These are phyloP conservation scores for Fragaria vesca DNA, from an alignment of 306 rosid species.

Conservation along the genomic window DNA sequence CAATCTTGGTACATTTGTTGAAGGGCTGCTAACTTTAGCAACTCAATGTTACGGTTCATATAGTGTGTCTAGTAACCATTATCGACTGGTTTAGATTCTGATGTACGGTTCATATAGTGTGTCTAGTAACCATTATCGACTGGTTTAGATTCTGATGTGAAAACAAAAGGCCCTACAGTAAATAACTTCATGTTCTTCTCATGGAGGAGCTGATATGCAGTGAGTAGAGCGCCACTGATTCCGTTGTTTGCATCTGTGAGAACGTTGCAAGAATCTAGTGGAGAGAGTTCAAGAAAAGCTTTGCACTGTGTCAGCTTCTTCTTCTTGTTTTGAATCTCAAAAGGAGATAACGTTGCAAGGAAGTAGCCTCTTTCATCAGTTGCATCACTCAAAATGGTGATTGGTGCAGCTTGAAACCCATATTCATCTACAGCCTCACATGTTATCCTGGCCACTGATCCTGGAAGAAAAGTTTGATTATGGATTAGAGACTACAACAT, in stretches of 20 bases:
- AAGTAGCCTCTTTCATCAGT: slow-evolving; percentile 47
- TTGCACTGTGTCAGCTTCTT: slow-evolving; percentile 37
- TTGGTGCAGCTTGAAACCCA: slow-evolving; percentile 38
- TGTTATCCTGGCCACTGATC: slow-evolving; percentile 51
- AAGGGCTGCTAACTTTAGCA: neutral
- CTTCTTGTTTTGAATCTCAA: slow-evolving; percentile 36
- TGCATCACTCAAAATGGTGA: slow-evolving; percentile 42
- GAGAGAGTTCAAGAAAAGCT: slow-evolving; percentile 49
- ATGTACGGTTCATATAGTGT: neutral
- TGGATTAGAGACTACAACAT: neutral
- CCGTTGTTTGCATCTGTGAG: slow-evolving; percentile 49
- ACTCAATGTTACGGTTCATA: neutral
- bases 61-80: slow-evolving; percentile 14
- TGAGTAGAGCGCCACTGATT: slow-evolving; percentile 39
- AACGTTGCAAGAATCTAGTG: slow-evolving; percentile 34
- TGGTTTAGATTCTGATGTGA: slow-evolving; percentile 23
- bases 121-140: slow-evolving; percentile 19
- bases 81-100: slow-evolving; percentile 10
- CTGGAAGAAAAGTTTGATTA: slow-evolving; percentile 11
- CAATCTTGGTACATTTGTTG: neutral
- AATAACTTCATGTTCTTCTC: slow-evolving; percentile 38
- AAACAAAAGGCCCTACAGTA: slow-evolving; percentile 47
- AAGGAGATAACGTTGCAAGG: slow-evolving; percentile 43
- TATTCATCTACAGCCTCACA: slow-evolving; percentile 37
- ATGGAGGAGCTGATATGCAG: slow-evolving; percentile 40